A percentile compares a stretch with the other conserved stretches of the same genome.
Conservation (phyloP, 352 stramenopile species). For the Globisporangium middletonii region DNA sequence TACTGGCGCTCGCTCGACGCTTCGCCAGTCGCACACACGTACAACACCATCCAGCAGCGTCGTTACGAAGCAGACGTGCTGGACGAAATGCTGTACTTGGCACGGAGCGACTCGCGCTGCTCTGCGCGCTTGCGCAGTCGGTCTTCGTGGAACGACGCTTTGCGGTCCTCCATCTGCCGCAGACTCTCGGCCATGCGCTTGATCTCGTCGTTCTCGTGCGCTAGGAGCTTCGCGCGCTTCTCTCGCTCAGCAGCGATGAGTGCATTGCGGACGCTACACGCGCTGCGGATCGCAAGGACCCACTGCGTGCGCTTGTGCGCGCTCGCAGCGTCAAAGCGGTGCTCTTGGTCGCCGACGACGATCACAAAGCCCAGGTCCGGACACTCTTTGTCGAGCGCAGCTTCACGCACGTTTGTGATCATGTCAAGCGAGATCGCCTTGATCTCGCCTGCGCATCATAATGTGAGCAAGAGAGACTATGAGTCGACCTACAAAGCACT, state of each 20-base stretch:
- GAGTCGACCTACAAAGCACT: neutral
- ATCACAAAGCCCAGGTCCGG: constrained; percentile 49
- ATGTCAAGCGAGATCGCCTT: constrained; percentile 65
- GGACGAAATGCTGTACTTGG: constrained; percentile 60
- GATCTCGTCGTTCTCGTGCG: constrained; percentile 60
- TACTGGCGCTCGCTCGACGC: too few species aligned
- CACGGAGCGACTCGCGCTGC: constrained; percentile 56
- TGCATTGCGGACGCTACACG: constrained; percentile 32
- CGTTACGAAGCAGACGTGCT: constrained; percentile 10
- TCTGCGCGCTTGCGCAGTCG: constrained; percentile 47
- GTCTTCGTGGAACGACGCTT: constrained; percentile 65
- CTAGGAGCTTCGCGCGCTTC: constrained; percentile 44
- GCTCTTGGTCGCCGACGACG: constrained; percentile 35
- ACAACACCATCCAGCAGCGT: too few species aligned
- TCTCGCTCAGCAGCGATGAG: constrained; percentile 44
- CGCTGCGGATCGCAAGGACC: constrained; percentile 49
- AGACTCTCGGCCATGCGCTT: constrained; percentile 42
- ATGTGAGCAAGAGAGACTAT: neutral
- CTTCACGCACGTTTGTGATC: constrained; percentile 45
- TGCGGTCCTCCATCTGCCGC: constrained; percentile 45
- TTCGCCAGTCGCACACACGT: too few species aligned
- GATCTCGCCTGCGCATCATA: constrained; percentile 18
- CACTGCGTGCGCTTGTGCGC: constrained; percentile 46
- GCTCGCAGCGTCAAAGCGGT: constrained; percentile 51
- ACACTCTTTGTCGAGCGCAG: constrained; percentile 42